Percentiles rank a stretch among this genome's conserved stretches.
These are phyloP conservation scores for Podila verticillata DNA, from an alignment of 192 early-diverging fungal species.

Conservation along the genomic window DNA sequence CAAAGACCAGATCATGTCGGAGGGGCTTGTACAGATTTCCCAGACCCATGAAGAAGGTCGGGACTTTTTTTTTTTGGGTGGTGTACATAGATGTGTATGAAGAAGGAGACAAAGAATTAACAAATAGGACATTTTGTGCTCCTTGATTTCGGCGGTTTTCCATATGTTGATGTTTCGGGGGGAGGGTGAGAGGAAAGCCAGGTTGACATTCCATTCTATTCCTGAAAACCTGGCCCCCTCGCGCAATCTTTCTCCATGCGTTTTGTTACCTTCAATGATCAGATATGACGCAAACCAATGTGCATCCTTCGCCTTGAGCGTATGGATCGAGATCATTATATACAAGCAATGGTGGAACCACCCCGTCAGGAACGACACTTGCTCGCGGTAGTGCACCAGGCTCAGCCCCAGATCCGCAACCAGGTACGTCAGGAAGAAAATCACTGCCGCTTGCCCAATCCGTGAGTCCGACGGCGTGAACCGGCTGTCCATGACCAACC, in stretches of 20 bases:
- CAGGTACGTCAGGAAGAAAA: slow-evolving; percentile 29
- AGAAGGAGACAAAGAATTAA: neutral
- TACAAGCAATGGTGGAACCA: slow-evolving; percentile 36
- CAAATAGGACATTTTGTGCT: too few species aligned
- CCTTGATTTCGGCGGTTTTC: too few species aligned
- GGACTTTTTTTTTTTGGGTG: slow-evolving; percentile 2
- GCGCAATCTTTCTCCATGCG: too few species aligned
- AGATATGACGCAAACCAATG: slow-evolving; percentile 11
- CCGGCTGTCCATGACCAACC: slow-evolving; percentile 21
- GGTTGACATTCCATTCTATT: neutral
- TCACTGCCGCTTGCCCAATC: neutral
- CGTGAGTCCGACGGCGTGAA: slow-evolving; percentile 8
- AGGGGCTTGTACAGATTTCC: slow-evolving; percentile 22
- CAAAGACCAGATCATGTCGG: slow-evolving; percentile 28
- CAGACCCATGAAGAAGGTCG: slow-evolving; percentile 29
- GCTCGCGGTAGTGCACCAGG: slow-evolving; percentile 14
- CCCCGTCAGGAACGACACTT: slow-evolving; percentile 19
- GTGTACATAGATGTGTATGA: too few species aligned
- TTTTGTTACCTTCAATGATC: slow-evolving; percentile 27
- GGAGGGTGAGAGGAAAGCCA: too few species aligned
- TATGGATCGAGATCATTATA: slow-evolving; percentile 10
- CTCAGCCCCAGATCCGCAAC: slow-evolving; percentile 12
- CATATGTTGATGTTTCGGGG: too few species aligned
- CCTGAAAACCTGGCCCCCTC: too few species aligned
- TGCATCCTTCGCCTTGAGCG: neutral